phyloP scores from a whole-genome alignment of 192 early-diverging fungal genomes.

The Allomyces arbusculus region DNA sequence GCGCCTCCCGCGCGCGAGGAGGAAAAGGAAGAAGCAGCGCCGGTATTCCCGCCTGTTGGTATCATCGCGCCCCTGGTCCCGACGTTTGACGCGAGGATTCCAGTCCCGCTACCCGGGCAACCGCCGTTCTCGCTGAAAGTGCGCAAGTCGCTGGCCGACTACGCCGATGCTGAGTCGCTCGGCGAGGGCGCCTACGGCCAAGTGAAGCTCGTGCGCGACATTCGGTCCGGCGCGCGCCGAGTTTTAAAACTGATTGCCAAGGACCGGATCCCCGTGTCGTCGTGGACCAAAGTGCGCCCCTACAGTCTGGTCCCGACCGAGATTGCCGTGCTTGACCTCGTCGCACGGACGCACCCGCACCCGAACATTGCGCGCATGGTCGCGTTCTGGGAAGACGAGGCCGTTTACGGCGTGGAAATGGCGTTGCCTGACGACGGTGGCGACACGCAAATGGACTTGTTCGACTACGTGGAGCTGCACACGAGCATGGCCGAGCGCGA shows the following conservation, averaged over 20 bases:
- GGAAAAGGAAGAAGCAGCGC: conserved; percentile 4
- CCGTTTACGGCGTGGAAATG: conserved; percentile 51
- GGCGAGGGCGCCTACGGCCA: conserved; percentile 54
- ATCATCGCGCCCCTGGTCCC: conserved; percentile 7
- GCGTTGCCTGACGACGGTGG: conserved; percentile 23
- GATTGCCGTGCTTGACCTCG: conserved; percentile 46
- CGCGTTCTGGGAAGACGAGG: conserved; percentile 55
- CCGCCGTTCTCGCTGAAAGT: conserved; percentile 24
- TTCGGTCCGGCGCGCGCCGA: conserved; percentile 14
- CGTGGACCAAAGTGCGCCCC: conserved; percentile 43
- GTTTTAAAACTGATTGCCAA: conserved; percentile 58
- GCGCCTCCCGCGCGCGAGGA: conserved; percentile 4
- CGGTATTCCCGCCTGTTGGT: conserved; percentile 4
- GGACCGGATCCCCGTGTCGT: conserved; percentile 36
- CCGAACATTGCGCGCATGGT: conserved; percentile 23
- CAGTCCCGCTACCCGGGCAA: not conserved
- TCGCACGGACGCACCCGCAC: conserved; percentile 17
- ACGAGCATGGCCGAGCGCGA: conserved; percentile 26
- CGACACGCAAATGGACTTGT: conserved; percentile 25
- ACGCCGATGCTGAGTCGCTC: conserved; percentile 32
- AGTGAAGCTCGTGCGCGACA: conserved; percentile 35
- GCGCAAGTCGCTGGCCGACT: conserved; percentile 27
- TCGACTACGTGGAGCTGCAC: conserved; percentile 50
- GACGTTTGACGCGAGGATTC: conserved; percentile 1
- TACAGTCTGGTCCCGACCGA: conserved; percentile 54